Conservation (phyloP, 176 grass and related monocot species). For the Eremochloa ophiuroides region DNA sequence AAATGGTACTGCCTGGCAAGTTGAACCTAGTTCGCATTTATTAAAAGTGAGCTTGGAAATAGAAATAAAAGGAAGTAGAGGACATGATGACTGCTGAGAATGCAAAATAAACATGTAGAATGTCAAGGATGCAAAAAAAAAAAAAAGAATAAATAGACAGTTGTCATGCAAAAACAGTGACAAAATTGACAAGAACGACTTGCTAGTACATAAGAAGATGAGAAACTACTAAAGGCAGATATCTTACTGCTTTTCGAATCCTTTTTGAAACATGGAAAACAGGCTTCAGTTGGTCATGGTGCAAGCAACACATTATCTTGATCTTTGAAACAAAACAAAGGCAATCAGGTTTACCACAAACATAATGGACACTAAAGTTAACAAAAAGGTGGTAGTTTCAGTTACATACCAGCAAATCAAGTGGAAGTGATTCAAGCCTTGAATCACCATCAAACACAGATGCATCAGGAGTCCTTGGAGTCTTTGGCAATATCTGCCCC, state of each 20-base stretch:
- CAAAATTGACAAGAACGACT: background rate
- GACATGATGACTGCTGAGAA: background rate
- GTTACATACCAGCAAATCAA: conserved; percentile 74
- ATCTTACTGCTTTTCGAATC: conserved; percentile 67
- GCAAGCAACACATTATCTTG: conserved; percentile 78
- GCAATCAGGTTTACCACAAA: conserved; percentile 21
- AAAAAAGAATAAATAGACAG: background rate
- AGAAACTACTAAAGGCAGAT: background rate
- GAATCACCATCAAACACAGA: conserved; percentile 49
- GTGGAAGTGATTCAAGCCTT: conserved; percentile 79
- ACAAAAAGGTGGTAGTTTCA: background rate
- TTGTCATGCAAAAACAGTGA: background rate
- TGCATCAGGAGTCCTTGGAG: conserved; percentile 53
- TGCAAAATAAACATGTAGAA: background rate
- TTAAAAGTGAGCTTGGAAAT: background rate
- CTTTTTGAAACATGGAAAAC: conserved; percentile 83
- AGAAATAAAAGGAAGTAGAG: background rate
- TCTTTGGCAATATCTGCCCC: conserved; percentile 40
- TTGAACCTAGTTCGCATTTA: conserved; percentile 57
- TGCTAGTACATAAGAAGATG: background rate
- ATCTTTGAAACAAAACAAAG: conserved; percentile 45
- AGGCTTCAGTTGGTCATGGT: conserved; percentile 71
- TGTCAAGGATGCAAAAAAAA: background rate
- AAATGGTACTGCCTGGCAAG: conserved; percentile 76
- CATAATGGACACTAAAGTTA: conserved; percentile 2